Evolutionary conservation across 2,329 filamentous ascomycete genomes (phyloP), one percentile per base, ranked within the genome.

Genomic region (Fusarium sp.): DNA sequence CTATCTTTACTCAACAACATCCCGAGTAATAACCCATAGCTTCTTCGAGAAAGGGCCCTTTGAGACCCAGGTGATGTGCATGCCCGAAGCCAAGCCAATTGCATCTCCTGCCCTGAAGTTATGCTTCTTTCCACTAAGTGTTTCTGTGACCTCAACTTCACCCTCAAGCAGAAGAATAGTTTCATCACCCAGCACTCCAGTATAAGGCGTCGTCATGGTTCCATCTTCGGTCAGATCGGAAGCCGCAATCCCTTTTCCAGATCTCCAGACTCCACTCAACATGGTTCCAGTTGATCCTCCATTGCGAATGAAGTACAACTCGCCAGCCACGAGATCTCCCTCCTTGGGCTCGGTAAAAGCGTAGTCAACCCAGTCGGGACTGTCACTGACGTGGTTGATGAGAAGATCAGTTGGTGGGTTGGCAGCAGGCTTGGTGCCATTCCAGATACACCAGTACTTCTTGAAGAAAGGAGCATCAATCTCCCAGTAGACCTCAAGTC

Each of bases 341-440:
- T 70, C 68, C 25, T 70, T 70, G 11, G 66, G 61, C 51, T 70
- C 68, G 6, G 67, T 70, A 37, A 71, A 71, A 10, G 67, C 19
- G 21, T 71, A 70, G 42, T 71, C 63, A 3, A 66, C 46, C 69
- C 62, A 71, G 7, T 31, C 63, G 1, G 69, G 69, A 25, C 33
- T 63, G 11, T 71, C 67, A 21, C 57, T 67, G 35, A 67, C 15
- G 7, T 71, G 27, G 35, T 29, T 33, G 27, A 71, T 71, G 1
- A 38, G 15, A 21, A 72, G 64, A 33, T 66, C 63, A 41, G 46
- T 54, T 0, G 57, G 61, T 1, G 39, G 61, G 19, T 29, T 35
- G 1, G 16, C 7, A 14, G 39, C 2, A 7, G n/a, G 5, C 2
- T 46, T 33, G 15, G 57, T 54, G 21, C 61, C 39, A 23, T 64